Evolutionary conservation across 768 basidiomycete genomes (phyloP).

Genomic region (Hericium coralloides): DNA sequence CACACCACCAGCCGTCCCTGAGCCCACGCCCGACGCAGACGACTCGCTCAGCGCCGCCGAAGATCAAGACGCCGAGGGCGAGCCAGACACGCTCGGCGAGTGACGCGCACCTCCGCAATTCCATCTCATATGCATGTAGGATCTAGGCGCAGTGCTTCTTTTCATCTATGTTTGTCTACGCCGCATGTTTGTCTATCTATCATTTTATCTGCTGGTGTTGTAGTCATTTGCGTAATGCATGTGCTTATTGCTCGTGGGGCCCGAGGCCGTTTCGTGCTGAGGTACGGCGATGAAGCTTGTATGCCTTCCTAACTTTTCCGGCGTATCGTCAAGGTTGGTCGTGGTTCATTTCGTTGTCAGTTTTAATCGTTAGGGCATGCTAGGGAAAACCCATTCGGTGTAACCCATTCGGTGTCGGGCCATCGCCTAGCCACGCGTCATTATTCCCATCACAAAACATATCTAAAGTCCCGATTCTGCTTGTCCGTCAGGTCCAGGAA

Average conservation of each 20-base stretch:
- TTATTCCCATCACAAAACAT: conserved; percentile 38
- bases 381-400: no score
- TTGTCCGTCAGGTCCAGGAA: conserved; percentile 66
- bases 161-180: neutral
- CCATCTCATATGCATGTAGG: neutral
- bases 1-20: neutral
- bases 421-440: no score
- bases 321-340: no score
- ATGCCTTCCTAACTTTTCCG: no score
- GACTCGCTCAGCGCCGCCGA: neutral
- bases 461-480: conserved; percentile 67
- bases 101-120: neutral
- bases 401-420: no score
- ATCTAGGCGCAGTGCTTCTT: neutral
- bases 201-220: neutral
- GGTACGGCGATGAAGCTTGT: no score
- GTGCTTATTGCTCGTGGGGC: no score
- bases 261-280: no score
- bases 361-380: no score
- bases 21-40: neutral
- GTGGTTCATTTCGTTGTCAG: no score
- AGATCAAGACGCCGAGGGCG: neutral
- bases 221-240: neutral
- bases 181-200: neutral
- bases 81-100: neutral